These are phyloP conservation scores for Clavispora fructus DNA, from an alignment of 805 yeast species.

Conservation along the genomic window DNA sequence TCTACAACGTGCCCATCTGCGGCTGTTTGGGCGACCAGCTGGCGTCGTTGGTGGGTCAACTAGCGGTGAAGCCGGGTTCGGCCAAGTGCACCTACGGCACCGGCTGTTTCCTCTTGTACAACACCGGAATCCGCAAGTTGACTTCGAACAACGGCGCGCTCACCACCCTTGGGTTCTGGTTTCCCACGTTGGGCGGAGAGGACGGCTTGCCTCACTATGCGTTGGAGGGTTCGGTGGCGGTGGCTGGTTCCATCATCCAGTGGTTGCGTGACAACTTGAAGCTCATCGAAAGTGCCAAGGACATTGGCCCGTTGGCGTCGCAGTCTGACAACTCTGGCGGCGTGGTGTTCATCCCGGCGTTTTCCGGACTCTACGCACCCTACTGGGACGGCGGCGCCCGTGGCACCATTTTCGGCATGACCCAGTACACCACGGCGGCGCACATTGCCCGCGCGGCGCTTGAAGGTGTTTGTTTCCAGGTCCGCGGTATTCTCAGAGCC, in stretches of 20 bases:
- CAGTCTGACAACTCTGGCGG: conserved; percentile 81
- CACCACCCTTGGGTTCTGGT: conserved; percentile 89
- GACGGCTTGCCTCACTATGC: conserved; percentile 71
- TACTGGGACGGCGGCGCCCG: conserved; percentile 93
- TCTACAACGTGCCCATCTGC: conserved; percentile 66
- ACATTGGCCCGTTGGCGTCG: conserved; percentile 85
- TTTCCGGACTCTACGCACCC: conserved; percentile 91
- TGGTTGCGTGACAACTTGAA: conserved; percentile 91
- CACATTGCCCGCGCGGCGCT: conserved; percentile 93
- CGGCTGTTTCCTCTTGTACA: conserved; percentile 85
- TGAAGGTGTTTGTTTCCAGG: conserved; percentile 94
- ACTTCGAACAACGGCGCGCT: conserved; percentile 75
- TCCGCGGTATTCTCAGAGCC: conserved; percentile 81
- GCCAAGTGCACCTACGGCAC: conserved; percentile 97
- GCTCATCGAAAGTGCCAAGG: conserved; percentile 73
- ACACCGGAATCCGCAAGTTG: conserved; percentile 72
- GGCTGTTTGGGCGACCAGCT: conserved; percentile 95
- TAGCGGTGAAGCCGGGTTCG: conserved; percentile 76
- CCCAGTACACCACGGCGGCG: conserved; percentile 85
- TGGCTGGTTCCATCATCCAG: conserved; percentile 90
- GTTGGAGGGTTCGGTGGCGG: conserved; percentile 92
- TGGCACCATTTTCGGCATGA: conserved; percentile 89
- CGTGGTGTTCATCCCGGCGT: conserved; percentile 91
- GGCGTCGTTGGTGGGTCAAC: conserved; percentile 88
- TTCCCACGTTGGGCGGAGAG: conserved; percentile 55